These are phyloP conservation scores for Wickerhamiella bombiphila DNA, from an alignment of 805 yeast genomes.

Conservation along the genomic window DNA sequence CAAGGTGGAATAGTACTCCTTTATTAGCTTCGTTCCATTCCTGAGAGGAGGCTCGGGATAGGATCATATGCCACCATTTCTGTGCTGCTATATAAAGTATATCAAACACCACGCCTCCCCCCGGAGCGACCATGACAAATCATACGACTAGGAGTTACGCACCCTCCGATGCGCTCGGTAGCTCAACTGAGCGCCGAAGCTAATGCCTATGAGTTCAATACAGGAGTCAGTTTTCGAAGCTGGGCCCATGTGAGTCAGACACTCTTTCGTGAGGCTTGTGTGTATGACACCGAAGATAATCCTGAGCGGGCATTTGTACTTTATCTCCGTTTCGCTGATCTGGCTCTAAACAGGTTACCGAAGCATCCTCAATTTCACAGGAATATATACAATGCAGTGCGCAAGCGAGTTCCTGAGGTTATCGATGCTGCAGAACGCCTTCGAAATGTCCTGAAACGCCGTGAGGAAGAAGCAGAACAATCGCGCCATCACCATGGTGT, in stretches of 20 bases:
- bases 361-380: conserved; percentile 31
- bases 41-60: too few species aligned
- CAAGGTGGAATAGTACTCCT: too few species aligned
- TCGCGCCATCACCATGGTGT: too few species aligned
- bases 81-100: too few species aligned
- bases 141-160: too few species aligned
- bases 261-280: conserved; percentile 28
- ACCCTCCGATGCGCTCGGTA: conserved; percentile 13
- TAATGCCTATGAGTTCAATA: conserved; percentile 38
- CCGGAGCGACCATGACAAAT: too few species aligned
- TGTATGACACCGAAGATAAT: conserved; percentile 31
- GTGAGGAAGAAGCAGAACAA: conserved; percentile 1
- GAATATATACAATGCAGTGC: conserved; percentile 7
- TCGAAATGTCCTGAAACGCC: conserved; percentile 14
- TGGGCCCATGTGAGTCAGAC: conserved; percentile 44
- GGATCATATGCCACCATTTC: too few species aligned
- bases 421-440: conserved; percentile 20
- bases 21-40: too few species aligned
- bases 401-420: conserved; percentile 15
- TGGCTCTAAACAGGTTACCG: conserved; percentile 34
- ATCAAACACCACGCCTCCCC: too few species aligned
- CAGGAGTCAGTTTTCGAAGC: conserved; percentile 33
- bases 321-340: conserved; percentile 45
- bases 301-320: conserved; percentile 39
- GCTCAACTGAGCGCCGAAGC: conserved; percentile 34